Conservation (phyloP, 805 yeast species). For the Isabelozyma rhagii region DNA sequence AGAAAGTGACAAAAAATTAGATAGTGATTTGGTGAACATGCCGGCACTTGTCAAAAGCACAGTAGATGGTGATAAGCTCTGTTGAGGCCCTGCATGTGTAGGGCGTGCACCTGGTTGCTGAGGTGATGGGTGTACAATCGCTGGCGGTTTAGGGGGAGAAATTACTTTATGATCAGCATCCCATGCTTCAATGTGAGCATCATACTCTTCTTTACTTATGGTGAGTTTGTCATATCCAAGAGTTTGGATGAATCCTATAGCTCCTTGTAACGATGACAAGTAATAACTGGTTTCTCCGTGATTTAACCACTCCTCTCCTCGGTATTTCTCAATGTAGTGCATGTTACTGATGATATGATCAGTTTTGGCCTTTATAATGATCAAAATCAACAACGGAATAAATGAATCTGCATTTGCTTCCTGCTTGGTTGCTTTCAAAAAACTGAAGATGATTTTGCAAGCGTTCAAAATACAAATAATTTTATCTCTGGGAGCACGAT, state of each 20-base stretch:
- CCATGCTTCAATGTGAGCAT: conserved; percentile 52
- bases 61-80: conserved; percentile 31
- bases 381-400: conserved; percentile 82
- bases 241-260: conserved; percentile 72
- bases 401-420: conserved; percentile 90
- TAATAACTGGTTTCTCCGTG: conserved; percentile 90
- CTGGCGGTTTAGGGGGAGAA: conserved; percentile 4
- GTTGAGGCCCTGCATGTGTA: conserved; percentile 1
- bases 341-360: conserved; percentile 70
- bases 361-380: conserved; percentile 68
- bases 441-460: conserved; percentile 88
- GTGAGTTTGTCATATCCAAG: conserved; percentile 58
- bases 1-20: conserved; percentile 37
- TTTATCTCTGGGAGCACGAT: conserved; percentile 92
- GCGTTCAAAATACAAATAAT: conserved; percentile 86
- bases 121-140: conserved; percentile 17
- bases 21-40: conserved; percentile 48
- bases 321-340: conserved; percentile 79
- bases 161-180: conserved; percentile 28
- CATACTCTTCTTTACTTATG: conserved; percentile 56
- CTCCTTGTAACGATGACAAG: conserved; percentile 85
- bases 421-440: conserved; percentile 66
- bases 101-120: conserved; percentile 6
- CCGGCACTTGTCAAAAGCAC: conserved; percentile 47
- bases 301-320: conserved; percentile 67